Evolutionary conservation across 2,329 filamentous ascomycete species (phyloP), one percentile per base, ranked within the genome.

Genomic region (Xenoacremonium recifei): DNA sequence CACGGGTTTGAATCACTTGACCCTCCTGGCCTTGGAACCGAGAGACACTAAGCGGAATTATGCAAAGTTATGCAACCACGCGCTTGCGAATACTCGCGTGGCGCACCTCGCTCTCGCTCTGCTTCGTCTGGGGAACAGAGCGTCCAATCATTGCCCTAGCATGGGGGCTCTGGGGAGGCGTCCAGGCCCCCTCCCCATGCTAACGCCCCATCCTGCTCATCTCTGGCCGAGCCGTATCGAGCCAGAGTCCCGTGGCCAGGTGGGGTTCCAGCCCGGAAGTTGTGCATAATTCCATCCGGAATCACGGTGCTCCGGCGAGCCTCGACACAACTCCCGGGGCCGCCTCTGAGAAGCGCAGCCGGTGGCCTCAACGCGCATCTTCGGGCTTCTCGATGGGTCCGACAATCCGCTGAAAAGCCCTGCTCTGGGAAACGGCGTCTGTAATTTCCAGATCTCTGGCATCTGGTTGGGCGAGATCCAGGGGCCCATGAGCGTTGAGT

Each of bases 351-450:
- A 13, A 27, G 13, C 9, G 7, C 23, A 27, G 7, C 23, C 23
- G 23, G 23, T 13, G 9, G 7, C 23, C 13, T 9, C 9, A 27
- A 27, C 13, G 23, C 23, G 13, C 13, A 27, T 27, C 23, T 18
- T 30, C 13, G 37, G 42, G 29, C 9, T 40, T 11, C 11, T 38
- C 12, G 3, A 35, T 34, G 34, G 21, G 13, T 25, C 46, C 43
- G 46, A 44, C 7, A 20, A 2, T 32, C 27, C 32, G 6, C 18
- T 21, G 12, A 29, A 39, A 17, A 18, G 39, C 21, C 17, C 27
- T 21, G 31, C 23, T 37, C 35, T 38, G 13, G 7, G 19, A 13
- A 15, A 13, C 42, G 42, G 39, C 9, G 12, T 12, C 5, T 21
- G 10, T 13, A 17, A 20, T 32, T 35, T 35, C 39, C 46, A 30